phyloP scores from a whole-genome alignment of 2,329 filamentous ascomycete species.

The Phoma sp. region DNA sequence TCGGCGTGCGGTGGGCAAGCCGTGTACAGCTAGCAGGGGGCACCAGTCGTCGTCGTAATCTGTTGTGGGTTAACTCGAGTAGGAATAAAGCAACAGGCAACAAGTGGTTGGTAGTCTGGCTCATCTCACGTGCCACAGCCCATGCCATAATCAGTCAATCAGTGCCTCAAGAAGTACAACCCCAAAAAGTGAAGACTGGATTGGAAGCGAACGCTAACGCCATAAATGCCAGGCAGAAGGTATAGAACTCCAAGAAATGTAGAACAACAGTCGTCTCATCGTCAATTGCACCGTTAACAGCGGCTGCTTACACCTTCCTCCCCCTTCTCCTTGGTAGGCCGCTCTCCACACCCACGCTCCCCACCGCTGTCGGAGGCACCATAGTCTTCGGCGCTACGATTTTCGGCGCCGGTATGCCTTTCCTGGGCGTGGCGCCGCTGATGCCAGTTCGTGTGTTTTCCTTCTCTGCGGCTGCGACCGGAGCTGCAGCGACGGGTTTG shows the following conservation, averaged over 20 bases:
- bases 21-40: neutral
- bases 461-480: constrained; percentile 8
- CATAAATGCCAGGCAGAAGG: constrained; percentile 7
- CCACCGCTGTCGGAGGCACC: constrained; percentile 5
- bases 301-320: constrained; percentile 25
- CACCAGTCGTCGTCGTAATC: too few relatives aligned
- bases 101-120: too few relatives aligned
- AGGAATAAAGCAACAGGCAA: too few relatives aligned
- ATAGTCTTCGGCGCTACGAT: constrained; percentile 20
- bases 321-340: constrained; percentile 41
- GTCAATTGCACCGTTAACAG: neutral
- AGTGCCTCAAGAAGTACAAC: too few relatives aligned
- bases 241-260: constrained; percentile 18
- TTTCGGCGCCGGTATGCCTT: constrained; percentile 36
- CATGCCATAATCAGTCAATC: too few relatives aligned
- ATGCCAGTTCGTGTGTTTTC: constrained; percentile 35
- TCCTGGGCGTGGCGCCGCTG: constrained; percentile 36
- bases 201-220: neutral
- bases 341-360: constrained; percentile 29
- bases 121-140: too few relatives aligned
- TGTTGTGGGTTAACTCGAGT: too few relatives aligned
- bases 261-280: constrained; percentile 2
- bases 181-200: too few relatives aligned
- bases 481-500: constrained; percentile 15
- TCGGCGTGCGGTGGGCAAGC: constrained; percentile 9